Conservation (phyloP, 148 eudicot species). For the Rhododendron henanense region DNA sequence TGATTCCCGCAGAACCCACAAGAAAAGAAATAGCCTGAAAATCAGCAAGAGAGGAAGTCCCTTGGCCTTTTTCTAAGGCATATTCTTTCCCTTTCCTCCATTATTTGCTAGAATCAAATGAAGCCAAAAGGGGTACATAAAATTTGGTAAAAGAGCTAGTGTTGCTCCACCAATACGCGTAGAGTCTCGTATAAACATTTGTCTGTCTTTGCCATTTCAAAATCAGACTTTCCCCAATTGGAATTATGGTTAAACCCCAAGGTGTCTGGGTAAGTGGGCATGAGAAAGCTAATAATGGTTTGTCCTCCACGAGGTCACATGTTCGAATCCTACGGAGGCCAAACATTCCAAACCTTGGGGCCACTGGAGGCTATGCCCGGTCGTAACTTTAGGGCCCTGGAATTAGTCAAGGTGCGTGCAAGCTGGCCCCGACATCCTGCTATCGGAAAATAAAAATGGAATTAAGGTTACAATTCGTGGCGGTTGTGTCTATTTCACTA, state of each 20-base stretch:
- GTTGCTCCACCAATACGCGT: background rate
- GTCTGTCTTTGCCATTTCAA: background rate
- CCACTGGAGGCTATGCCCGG: background rate
- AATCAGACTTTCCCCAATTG: background rate
- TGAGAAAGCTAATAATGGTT: background rate
- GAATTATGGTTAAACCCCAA: background rate
- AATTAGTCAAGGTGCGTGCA: background rate
- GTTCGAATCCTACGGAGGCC: no score
- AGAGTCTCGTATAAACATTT: background rate
- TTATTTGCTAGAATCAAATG: constrained; percentile 2
- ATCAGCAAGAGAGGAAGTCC: background rate
- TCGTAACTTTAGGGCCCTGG: background rate
- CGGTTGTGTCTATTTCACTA: background rate
- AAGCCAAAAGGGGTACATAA: background rate
- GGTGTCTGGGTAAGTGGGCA: background rate
- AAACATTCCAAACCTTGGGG: no score
- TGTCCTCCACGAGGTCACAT: background rate
- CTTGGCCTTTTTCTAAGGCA: background rate
- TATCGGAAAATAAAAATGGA: background rate
- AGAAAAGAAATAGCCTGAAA: background rate
- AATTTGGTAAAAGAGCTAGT: background rate
- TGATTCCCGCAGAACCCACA: background rate
- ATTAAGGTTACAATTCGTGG: background rate
- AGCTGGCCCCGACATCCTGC: background rate
- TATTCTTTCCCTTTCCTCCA: constrained; percentile 3